phyloP scores from a whole-genome alignment of 2,329 filamentous ascomycete species.

The Claviceps sorghi region DNA sequence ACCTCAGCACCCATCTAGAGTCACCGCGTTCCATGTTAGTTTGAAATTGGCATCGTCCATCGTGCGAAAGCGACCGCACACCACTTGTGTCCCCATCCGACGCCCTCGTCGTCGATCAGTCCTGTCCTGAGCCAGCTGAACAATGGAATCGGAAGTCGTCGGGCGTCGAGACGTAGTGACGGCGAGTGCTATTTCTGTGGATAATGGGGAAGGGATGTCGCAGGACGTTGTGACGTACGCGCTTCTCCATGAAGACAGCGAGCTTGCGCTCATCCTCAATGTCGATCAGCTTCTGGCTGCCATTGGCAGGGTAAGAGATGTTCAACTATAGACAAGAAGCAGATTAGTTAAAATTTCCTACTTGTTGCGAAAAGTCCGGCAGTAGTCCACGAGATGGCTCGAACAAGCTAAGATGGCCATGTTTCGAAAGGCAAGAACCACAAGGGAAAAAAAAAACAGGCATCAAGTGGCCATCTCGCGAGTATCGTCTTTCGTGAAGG shows the following conservation, averaged over 20 bases:
- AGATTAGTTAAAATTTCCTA: slow-evolving; percentile 17
- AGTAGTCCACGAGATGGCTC: neutral
- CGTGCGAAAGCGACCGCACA: neutral
- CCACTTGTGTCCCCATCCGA: neutral
- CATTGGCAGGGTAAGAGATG: slow-evolving; percentile 89
- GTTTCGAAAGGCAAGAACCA: neutral
- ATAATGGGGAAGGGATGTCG: neutral
- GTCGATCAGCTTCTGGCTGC: slow-evolving; percentile 98
- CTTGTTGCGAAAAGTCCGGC: neutral
- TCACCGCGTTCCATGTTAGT: slow-evolving; percentile 18
- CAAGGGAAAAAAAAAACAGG: too few relatives aligned
- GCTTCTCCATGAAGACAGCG: slow-evolving; percentile 97
- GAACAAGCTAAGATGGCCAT: neutral
- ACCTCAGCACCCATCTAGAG: slow-evolving; percentile 76
- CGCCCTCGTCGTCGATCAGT: too few relatives aligned
- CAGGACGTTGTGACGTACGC: slow-evolving; percentile 42
- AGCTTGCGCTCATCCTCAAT: slow-evolving; percentile 99
- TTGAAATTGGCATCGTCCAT: neutral
- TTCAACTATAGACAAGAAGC: slow-evolving; percentile 34
- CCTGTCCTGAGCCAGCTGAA: neutral
- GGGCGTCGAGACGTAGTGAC: neutral
- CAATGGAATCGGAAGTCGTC: neutral
- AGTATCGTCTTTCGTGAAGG: neutral
- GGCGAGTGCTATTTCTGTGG: neutral
- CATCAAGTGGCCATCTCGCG: neutral